Base-by-base conservation (phyloP, 306 rosid genomes). In the Dalbergia cultrata region DNA sequence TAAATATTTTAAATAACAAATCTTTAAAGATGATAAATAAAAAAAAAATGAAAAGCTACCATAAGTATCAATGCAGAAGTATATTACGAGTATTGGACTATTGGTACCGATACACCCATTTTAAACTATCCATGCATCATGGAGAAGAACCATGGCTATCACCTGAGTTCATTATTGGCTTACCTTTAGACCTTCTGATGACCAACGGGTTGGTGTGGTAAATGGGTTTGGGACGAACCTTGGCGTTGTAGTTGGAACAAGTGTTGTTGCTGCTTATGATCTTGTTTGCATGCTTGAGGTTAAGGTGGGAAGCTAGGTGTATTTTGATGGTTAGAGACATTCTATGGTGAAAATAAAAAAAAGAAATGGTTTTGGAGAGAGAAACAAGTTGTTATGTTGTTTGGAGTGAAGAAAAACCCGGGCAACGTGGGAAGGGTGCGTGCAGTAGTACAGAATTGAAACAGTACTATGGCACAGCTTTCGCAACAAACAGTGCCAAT, bases 301-400 rank as follows among this genome's bases (percentile, higher is more conserved):
- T 69, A 31, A 69, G 70, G n/a, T 76, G 67, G 41, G 85, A 67
- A 84, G 82, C n/a, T 65, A 84, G 57, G 82, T 88, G 90, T 8
- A 87, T 59, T 79, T 88, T 96, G 80, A 88, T 75, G 65, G 88
- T 78, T 2, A 92, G 85, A 88, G 92, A 89, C 97, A 96, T 92
- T 56, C 21, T 73, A 49, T 69, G 49, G 76, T 11, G 33, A 59
- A 74, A 53, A 53, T 0, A 3, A 10, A 49, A 37, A 37, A 37
- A 37, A 11, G 13, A 8, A 8, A 11, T 13, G 33, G 26, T 22
- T 45, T 56, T 56, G 61, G 70, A 37, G 31, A 65, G 13, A 62
- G 44, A 43, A 65, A 31, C 58, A 18, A 18, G 50, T 58, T 49
- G 67, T 70, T 39, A 26, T 78, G 50, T 52, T 13, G 17, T 7